Conservation (phyloP, 805 yeast species). For the Zygosaccharomyces gambellarensis region DNA sequence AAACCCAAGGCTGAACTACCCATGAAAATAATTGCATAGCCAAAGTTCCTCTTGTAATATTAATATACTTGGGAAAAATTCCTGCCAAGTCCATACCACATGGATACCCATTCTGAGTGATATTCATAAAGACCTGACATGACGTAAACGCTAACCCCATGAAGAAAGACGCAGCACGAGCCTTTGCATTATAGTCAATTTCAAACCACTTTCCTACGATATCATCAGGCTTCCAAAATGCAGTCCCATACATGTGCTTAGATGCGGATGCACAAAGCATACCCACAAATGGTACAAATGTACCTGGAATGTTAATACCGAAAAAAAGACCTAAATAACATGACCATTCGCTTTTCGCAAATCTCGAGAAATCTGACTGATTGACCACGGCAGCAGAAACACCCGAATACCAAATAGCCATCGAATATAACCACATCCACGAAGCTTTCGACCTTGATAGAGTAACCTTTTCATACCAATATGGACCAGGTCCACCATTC, state of each 20-base stretch:
- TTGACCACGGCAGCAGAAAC: conserved; percentile 39
- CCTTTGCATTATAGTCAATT: conserved; percentile 33
- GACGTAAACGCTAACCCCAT: conserved; percentile 35
- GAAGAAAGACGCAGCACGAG: conserved; percentile 42
- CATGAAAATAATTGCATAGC: conserved; percentile 35
- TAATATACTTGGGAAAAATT: conserved; percentile 33
- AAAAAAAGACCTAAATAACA: conserved; percentile 31
- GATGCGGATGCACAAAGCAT: conserved; percentile 37
- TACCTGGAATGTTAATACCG: conserved; percentile 36
- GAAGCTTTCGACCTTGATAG: conserved; percentile 30
- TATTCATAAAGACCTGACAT: conserved; percentile 37
- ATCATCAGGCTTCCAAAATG: conserved; percentile 39
- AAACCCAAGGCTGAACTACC: conserved; percentile 40
- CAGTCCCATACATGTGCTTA: conserved; percentile 33
- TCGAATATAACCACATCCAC: conserved; percentile 41
- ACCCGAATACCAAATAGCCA: conserved; percentile 40
- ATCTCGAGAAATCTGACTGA: conserved; percentile 41
- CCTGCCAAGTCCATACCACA: conserved; percentile 40
- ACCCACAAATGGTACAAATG: conserved; percentile 40
- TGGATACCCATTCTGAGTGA: conserved; percentile 37
- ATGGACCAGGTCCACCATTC: conserved; percentile 35
- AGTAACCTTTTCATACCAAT: conserved; percentile 26
- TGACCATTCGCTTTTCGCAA: conserved; percentile 30
- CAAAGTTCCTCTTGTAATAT: conserved; percentile 37
- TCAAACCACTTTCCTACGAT: conserved; percentile 39